Evolutionary conservation across 2,329 filamentous ascomycete genomes (phyloP), one percentile per base, ranked within the genome.

Genomic region (Diaporthe citrichinensis): DNA sequence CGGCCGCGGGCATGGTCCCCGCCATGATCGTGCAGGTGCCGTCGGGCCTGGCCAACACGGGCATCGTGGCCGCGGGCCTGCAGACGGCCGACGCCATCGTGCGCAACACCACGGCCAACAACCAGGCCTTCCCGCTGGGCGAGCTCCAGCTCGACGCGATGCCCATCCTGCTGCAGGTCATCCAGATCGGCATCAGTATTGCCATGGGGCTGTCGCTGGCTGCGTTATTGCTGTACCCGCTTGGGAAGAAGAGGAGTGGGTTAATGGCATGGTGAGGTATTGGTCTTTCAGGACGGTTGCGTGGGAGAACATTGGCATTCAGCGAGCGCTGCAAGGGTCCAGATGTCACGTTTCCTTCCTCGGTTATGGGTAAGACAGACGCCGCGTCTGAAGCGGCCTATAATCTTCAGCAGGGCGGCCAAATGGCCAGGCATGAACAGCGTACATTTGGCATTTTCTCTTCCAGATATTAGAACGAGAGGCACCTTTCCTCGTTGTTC

Each of bases 101-200:
- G 31, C 62, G 62, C 23, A 68, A 68, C 62, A 68, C 62, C 31
- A 68, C 62, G 23, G 62, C 62, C 46, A 68, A 68, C 62, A 68
- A 68, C 62, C 14, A 20, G 46, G 62, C 62, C 5, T 68, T 68
- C 31, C 62, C 62, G 23, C 23, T 68, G 12, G 62, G 62, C 46
- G 62, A 68, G 15, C 62, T 68, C 62, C 62, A 68, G 46, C 31
- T 68, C 62, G 62, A 68, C 23, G 46, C 62, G 10, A 53, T 68
- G 62, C 62, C 62, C 46, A 39, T 68, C 46, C 62, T 69, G 34
- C 65, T 69, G 31, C 65, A 69, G 65, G 65, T 69, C 34, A 69
- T 69, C 49, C 65, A 69, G 65, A 55, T 69, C 49, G 46, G 65
- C 5, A 69, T 69, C 65, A 69, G 65, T 4, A 69, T 69, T 20